These are phyloP conservation scores for Penicillium pulvis DNA, from an alignment of 495 filamentous ascomycete genomes.

Conservation along the genomic window DNA sequence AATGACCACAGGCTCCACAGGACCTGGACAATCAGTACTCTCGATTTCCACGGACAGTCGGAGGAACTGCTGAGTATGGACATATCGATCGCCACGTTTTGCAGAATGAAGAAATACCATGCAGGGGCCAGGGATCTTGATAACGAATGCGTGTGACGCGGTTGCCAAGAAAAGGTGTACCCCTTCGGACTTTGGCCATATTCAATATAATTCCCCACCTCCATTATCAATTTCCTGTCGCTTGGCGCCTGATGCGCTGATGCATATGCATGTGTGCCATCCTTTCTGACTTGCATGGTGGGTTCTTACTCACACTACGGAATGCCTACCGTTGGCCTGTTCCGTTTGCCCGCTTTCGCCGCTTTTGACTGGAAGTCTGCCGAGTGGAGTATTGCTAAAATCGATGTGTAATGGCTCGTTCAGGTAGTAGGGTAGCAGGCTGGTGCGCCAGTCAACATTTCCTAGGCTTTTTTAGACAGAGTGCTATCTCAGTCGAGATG, in stretches of 20 bases:
- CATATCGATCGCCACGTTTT: neutral
- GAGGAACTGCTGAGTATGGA: neutral
- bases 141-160: neutral
- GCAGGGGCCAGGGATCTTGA: neutral
- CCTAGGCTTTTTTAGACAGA: no score
- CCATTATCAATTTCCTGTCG: neutral
- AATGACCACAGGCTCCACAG: neutral
- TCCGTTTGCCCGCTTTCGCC: no score
- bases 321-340: no score
- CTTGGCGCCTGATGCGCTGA: no score
- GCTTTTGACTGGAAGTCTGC: no score
- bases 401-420: no score
- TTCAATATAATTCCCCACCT: neutral
- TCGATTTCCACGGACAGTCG: neutral
- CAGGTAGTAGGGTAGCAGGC: no score
- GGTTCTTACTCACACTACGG: no score
- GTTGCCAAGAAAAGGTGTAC: neutral
- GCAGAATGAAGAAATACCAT: neutral
- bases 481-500: no score
- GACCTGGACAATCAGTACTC: neutral
- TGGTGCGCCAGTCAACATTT: no score
- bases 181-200: neutral
- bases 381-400: no score
- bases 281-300: conserved; percentile 11
- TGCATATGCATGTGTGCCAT: conserved; percentile 4